phyloP scores from a whole-genome alignment of 805 yeast species.

The Lipomyces orientalis region DNA sequence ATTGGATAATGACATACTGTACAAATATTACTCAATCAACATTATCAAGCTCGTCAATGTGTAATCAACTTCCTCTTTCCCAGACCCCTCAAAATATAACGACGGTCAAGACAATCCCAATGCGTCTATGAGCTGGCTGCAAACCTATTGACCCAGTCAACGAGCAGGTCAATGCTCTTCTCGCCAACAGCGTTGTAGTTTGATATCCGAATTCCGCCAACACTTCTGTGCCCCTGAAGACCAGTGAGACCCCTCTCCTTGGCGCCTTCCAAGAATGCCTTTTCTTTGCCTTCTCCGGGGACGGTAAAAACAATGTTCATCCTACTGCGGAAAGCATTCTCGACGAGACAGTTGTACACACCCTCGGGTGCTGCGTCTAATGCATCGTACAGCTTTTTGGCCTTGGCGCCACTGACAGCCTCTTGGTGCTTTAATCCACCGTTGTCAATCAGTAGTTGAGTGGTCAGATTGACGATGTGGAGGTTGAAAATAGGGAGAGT shows the following conservation, averaged over 20 bases:
- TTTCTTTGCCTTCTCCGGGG: conserved; percentile 63
- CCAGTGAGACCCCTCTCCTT: conserved; percentile 67
- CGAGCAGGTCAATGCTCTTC: conserved; percentile 62
- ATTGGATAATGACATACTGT: background rate
- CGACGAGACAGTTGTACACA: conserved; percentile 71
- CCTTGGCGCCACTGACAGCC: conserved; percentile 63
- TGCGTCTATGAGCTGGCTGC: conserved; percentile 48
- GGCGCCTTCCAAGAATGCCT: conserved; percentile 73
- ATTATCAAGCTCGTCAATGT: background rate
- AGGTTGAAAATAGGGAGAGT: conserved; percentile 94
- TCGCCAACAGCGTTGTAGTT: conserved; percentile 80
- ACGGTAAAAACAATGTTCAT: conserved; percentile 95
- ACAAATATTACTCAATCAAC: background rate
- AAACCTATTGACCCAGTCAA: conserved; percentile 63
- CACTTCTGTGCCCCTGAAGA: conserved; percentile 93
- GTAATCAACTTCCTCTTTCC: background rate
- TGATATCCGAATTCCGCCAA: conserved; percentile 96
- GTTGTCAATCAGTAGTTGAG: conserved; percentile 60
- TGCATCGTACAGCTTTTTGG: conserved; percentile 64
- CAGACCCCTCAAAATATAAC: background rate
- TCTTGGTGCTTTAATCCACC: conserved; percentile 80
- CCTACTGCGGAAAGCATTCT: conserved; percentile 67
- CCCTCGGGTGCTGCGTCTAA: conserved; percentile 66
- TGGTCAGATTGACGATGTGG: conserved; percentile 81
- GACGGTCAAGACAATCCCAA: conserved; percentile 23